Evolutionary conservation across 768 basidiomycete species (phyloP).

Genomic region (Leucosporidium scottii): DNA sequence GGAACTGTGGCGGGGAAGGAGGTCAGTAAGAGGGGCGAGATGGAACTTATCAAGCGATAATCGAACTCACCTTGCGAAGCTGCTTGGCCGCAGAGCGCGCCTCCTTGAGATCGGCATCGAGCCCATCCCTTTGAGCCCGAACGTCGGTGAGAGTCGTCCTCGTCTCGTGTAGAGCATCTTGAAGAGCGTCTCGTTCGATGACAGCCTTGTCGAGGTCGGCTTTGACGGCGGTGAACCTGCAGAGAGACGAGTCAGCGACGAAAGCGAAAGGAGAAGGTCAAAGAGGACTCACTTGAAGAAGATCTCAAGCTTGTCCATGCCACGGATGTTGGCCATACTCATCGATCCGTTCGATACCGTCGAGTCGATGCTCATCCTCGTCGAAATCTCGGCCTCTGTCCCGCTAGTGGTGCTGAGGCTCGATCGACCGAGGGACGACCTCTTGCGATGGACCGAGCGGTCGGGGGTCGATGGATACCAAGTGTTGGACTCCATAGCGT

Average conservation of each 20-base stretch:
- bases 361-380: background rate
- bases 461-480: background rate
- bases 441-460: background rate
- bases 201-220: slow-evolving; percentile 19
- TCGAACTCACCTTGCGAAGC: slow-evolving; percentile 4
- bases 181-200: slow-evolving; percentile 19
- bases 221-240: slow-evolving; percentile 15
- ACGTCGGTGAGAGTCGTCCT: slow-evolving; percentile 17
- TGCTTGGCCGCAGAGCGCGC: background rate
- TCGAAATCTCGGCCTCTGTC: background rate
- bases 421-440: background rate
- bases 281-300: slow-evolving; percentile 23
- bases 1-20: background rate
- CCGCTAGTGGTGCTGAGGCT: background rate
- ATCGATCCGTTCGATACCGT: background rate
- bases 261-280: background rate
- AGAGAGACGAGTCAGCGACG: background rate
- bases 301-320: slow-evolving; percentile 31
- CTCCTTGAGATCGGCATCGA: slow-evolving; percentile 6
- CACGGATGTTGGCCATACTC: slow-evolving; percentile 6
- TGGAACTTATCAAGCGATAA: background rate
- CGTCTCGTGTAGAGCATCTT: slow-evolving; percentile 22
- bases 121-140: slow-evolving; percentile 7
- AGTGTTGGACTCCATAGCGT: background rate
- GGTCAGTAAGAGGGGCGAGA: fast-evolving